These are phyloP conservation scores for Apiotrichum akiyoshidainum DNA, from an alignment of 1,284 basidiomycete species.

Conservation along the genomic window DNA sequence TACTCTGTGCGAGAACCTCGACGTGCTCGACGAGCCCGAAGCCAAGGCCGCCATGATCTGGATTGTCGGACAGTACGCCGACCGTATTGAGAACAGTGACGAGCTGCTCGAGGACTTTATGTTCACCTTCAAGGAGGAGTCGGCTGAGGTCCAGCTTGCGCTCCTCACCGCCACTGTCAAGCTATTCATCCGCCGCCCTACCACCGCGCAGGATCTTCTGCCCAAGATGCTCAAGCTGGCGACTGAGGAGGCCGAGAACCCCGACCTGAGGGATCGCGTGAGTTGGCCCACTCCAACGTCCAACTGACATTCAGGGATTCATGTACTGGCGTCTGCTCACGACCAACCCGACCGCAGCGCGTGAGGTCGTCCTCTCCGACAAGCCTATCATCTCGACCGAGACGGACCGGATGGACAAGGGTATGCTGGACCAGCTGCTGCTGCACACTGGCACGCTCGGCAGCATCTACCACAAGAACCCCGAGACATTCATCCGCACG, in stretches of 20 bases:
- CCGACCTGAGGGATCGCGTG: constrained; percentile 80
- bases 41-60: constrained; percentile 97
- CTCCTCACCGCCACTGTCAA: constrained; percentile 95
- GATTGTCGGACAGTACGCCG: constrained; percentile 98
- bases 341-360: constrained; percentile 83
- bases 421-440: constrained; percentile 71
- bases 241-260: constrained; percentile 94
- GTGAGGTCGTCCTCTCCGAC: constrained; percentile 86
- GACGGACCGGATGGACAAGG: constrained; percentile 93
- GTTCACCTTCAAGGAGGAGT: constrained; percentile 88
- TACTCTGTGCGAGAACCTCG: constrained; percentile 88
- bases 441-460: constrained; percentile 51
- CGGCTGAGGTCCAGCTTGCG: constrained; percentile 89
- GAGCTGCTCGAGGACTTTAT: constrained; percentile 88
- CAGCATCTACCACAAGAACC: constrained; percentile 52
- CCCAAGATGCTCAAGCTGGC: constrained; percentile 88
- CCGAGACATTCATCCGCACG: constrained; percentile 52
- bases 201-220: constrained; percentile 82
- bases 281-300: constrained; percentile 12
- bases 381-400: constrained; percentile 98
- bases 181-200: constrained; percentile 90
- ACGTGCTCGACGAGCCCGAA: constrained; percentile 95
- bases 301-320: constrained; percentile 59
- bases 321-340: constrained; percentile 99
- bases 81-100: constrained; percentile 93